Base-by-base conservation (phyloP, 202 grass and related monocot genomes). In the Carex arenaria region DNA sequence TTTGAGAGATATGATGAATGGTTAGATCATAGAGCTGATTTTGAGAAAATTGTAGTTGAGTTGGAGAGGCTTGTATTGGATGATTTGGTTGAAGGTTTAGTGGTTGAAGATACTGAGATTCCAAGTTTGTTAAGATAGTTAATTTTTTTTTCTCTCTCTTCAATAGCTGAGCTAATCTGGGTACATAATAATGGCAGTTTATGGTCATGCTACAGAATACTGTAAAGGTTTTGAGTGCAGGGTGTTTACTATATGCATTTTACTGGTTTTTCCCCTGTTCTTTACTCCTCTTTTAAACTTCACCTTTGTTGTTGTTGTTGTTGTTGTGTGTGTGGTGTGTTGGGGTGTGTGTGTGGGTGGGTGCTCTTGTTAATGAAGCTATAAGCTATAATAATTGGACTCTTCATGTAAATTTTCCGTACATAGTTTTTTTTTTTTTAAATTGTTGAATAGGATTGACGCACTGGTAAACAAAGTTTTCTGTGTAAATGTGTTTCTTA, bases 61-160 rank as follows among this genome's bases (percentile, higher is more conserved):
- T 82, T 82, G 80, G 80, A 82, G 63, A 82, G 26, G 9, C 43
- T 82, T 70, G 10, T 82, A 13, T 82, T 82, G 40, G 80, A 82
- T 82, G 80, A 82, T 69, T 82, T 82, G 22, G 30, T 82, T 70
- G 80, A 67, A 34, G 63, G 31, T 69, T 82, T 82, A 34, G 19
- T 82, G 15, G 60, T 56, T 67, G 64, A 82, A 60, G 28, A 65
- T 19, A 11, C 2, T 67, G 28, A 68, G 8, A 7, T 68, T 10
- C 15, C 1, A 69, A 82, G 15, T 23, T 32, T 67, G 12, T 19
- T 55, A 34, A 82, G 62, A 18, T 52, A 82, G 43, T 11, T n/a
- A 2, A 31, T 75, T 67, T 67, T 82, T 4, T 10, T 18, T 7
- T 34, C 4, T 62, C 40, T 42, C 40, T 38, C 40, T 19, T 74